Evolutionary conservation across 139 green algal species (phyloP), one percentile per base, ranked within the genome.

Genomic region (Desmodesmus armatus): DNA sequence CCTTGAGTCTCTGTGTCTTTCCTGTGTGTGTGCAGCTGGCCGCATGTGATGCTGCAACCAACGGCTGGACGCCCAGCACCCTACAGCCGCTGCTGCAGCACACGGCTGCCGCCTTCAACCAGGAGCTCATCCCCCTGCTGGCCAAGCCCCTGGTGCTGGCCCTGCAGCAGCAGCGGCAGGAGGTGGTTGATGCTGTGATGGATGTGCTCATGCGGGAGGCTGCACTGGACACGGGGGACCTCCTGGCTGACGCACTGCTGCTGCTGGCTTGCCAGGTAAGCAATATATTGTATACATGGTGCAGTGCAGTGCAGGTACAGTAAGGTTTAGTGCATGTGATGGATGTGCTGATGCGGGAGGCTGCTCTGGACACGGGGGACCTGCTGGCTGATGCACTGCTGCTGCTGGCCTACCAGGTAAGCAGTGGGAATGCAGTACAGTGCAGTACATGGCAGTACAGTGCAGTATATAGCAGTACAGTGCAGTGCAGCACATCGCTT

Each of bases 121-220:
- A 35, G 33, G 73, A 80, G 49, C 49, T 80, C 15, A 31, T 80
- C 47, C 47, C n/a, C 47, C 73, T 80, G 73, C 73, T 80, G 49
- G 44, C 55, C 47, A 80, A 80, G 41, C 73, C 73, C 7, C 49
- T 80, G 25, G 15, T 80, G 25, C 39, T 33, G 35, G 73, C 73
- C 7, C 49, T 80, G 5, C 63, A 72, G 63, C 63, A 41, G 63
- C 63, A 72, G 63, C 67, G 31, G 67, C 67, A 37, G 19, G 35
- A 25, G 23, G 31, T 33, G 31, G 73, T 31, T 41, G 47, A 67
- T 21, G 73, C 73, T 31, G 67, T 80, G 73, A 43, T 80, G 40
- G 35, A 39, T 15, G 47, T 80, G 23, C 35, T 80, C 31, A 17
- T 51, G 73, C 23, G 17, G 31, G 47, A 80, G 49, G 73, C 73